Conservation (phyloP, 495 filamentous ascomycete genomes). For the Neurospora sp. region DNA sequence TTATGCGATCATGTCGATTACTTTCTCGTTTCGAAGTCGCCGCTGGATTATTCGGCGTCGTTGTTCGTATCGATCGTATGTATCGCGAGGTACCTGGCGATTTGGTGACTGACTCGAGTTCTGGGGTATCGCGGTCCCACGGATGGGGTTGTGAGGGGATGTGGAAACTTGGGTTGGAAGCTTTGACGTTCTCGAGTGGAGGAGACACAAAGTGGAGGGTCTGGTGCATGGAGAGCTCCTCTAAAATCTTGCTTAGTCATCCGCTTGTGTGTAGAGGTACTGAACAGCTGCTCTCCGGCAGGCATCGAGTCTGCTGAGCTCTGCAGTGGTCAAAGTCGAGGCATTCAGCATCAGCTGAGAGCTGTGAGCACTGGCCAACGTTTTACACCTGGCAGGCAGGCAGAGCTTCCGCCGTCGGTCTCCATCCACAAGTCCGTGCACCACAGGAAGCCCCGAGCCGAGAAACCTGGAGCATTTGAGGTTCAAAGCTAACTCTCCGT, state of each 20-base stretch:
- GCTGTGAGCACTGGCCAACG: background rate
- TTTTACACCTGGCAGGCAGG: background rate
- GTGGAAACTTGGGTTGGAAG: background rate
- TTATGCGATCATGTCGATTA: background rate
- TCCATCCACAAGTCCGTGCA: background rate
- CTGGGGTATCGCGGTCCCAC: background rate
- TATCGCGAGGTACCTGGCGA: background rate
- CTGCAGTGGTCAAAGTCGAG: too few species aligned
- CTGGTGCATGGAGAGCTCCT: background rate
- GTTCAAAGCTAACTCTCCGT: background rate
- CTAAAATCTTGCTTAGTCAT: background rate
- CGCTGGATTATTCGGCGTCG: background rate
- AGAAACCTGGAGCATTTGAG: background rate
- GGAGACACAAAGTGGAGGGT: background rate
- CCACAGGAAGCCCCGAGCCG: conserved; percentile 1
- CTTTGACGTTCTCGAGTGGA: background rate
- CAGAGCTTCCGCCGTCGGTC: background rate
- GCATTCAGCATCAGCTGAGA: background rate
- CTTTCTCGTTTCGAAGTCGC: background rate
- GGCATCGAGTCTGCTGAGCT: background rate
- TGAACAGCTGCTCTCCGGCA: background rate
- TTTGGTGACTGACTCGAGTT: background rate
- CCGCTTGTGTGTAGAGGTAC: background rate
- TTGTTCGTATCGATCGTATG: background rate
- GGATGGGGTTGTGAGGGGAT: background rate